Base-by-base conservation (phyloP, 257 asterid genomes). In the Oldenlandia corymbosa region DNA sequence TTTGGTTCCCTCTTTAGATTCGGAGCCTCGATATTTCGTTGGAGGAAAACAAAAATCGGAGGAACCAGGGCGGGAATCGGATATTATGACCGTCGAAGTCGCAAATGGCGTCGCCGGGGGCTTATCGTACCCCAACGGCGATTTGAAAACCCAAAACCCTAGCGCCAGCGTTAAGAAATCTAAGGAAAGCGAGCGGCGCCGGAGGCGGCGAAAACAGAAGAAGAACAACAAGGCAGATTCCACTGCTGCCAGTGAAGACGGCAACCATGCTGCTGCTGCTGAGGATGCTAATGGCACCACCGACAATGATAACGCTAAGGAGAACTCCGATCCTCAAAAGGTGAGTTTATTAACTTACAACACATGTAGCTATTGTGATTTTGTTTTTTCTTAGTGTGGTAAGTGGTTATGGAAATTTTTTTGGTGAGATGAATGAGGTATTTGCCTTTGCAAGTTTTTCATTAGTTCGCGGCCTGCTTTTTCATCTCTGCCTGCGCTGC, bases 121-220 rank as follows among this genome's bases (percentile, higher is more conserved):
- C 9, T 36, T 58, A 21, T 43, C 78, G 42, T 60, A 55, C 51
- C 60, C 73, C 50, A 77, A 77, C 70, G 80, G 80, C 54, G 80
- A 74, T 73, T 71, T 81, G 78, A 84, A 76, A 63, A 49, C 81
- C 14, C 75, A 75, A 57, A 79, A 75, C 83, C 70, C 80, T 74
- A 75, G 47, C 69, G 42, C 47, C 41, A 28, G 70, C 41, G 73
- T 71, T 49, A 83, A 81, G 85, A 86, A 88, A 74, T 83, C 82
- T 60, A 79, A 83, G 60, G 98, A 83, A 65, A 75, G 52, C 56
- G 95, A 88, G 65, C 79, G 89, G 14, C 91, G 96, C 57, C 76
- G 96, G 77, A 86, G 98, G 84, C 80, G 97, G 69, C 87, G 97
- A 71, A 92, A 92, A 67, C 94, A 85, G 88, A 92, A 92, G 90